Base-by-base conservation (phyloP, 805 yeast species). In the Lipomyces sp. region DNA sequence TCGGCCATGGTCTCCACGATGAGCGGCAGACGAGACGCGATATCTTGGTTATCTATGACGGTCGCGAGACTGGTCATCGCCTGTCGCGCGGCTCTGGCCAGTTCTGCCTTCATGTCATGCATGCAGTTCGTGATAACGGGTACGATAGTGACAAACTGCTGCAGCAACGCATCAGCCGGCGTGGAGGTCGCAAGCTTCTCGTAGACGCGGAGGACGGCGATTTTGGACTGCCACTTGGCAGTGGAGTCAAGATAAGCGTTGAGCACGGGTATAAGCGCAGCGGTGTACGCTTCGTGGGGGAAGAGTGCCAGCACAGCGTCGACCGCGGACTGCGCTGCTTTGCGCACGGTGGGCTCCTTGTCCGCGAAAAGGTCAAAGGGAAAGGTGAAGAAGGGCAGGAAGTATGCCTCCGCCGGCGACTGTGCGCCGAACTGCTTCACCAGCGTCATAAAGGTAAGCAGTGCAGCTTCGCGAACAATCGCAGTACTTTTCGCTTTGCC, bases 31-130 rank as follows among this genome's bases (percentile, higher is more conserved):
- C 96, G 85, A 61, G 93, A 89, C 45, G 82, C 79, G 63, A 91
- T 79, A 74, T 91, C 98, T 70, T 89, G 82, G 71, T 93, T 93
- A 70, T 93, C 98, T 62, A 93, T 76, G 41, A 87, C 84, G 61
- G 80, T 78, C 57, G 90, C 95, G 61, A 83, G 87, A 49, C 76
- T 76, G 39, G 78, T 76, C 68, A 89, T 74, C 14, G 87, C 77
- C 61, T 79, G 77, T 61, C 82, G 72, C 60, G 97, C 98, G 51
- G 81, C 87, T 61, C 84, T 82, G 24, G 96, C 89, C 50, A 93
- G 77, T 71, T 91, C 98, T 2, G 97, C 96, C 74, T 91, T 91
- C 78, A 93, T 88, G 68, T 91, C 98, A 50, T 95, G 91, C 58
- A 96, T 80, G 72, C 83, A 78, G 70, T 87, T 95, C 31, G 95